These are phyloP conservation scores for Mortierella polycephala DNA, from an alignment of 371 early-diverging fungal species.

Conservation along the genomic window DNA sequence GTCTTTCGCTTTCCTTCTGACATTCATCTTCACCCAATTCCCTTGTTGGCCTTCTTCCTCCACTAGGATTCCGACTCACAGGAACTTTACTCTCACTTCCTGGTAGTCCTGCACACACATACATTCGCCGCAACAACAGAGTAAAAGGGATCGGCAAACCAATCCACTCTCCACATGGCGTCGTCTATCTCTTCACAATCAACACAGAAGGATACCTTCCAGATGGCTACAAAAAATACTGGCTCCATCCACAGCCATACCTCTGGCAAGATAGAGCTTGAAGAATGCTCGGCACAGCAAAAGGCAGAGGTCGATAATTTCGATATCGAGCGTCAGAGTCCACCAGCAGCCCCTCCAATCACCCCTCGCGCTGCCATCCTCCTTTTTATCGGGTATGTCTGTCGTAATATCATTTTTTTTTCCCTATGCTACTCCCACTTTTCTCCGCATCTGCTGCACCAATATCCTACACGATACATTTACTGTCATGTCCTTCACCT, in stretches of 20 bases:
- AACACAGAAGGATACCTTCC: neutral
- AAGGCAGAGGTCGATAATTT: neutral
- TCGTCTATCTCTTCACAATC: neutral
- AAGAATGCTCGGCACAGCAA: neutral
- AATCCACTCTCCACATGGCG: neutral
- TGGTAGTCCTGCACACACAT: too few relatives aligned
- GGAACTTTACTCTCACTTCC: too few relatives aligned
- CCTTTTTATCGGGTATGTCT: conserved; percentile 9
- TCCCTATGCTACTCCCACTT: neutral
- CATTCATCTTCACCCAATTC: too few relatives aligned
- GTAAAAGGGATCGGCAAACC: neutral
- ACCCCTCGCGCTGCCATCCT: conserved; percentile 4
- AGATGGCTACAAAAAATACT: neutral
- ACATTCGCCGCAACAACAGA: neutral
- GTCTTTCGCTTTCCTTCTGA: too few relatives aligned
- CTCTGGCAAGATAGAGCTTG: neutral
- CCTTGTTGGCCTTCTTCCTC: too few relatives aligned
- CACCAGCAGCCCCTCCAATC: neutral
- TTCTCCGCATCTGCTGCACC: neutral
- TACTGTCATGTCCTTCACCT: too few relatives aligned
- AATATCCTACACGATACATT: too few relatives aligned
- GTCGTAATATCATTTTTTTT: neutral
- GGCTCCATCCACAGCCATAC: neutral
- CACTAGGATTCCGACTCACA: too few relatives aligned
- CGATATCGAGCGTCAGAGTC: conserved; percentile 4